A percentile compares a stretch with the other conserved stretches of the same genome.
Conservation (phyloP, 495 filamentous ascomycete genomes). For the Penicillium longicatenatum region DNA sequence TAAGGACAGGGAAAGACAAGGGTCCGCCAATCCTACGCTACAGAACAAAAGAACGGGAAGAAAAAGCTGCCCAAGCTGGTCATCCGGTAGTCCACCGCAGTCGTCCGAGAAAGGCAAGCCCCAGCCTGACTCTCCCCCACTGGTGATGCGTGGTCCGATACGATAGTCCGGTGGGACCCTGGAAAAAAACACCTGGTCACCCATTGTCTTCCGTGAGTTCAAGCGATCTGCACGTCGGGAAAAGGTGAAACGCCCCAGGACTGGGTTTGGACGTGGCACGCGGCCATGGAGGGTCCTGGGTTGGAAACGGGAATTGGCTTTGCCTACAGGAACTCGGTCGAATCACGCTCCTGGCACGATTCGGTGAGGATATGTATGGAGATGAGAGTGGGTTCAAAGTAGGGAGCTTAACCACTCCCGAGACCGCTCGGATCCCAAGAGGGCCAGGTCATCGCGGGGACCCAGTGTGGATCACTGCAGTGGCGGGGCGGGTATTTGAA, state of each 20-base stretch:
- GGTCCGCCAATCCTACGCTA: slow-evolving; percentile 1
- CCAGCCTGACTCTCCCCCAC: slow-evolving; percentile 12
- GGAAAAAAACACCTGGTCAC: neutral
- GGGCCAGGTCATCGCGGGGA: slow-evolving; percentile 47
- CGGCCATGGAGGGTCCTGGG: neutral
- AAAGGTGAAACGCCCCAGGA: slow-evolving; percentile 17
- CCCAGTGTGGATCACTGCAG: slow-evolving; percentile 6
- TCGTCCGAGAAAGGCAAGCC: slow-evolving; percentile 19
- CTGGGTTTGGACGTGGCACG: slow-evolving; percentile 1
- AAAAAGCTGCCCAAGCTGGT: slow-evolving; percentile 20
- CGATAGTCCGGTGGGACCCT: slow-evolving; percentile 9
- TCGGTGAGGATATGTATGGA: slow-evolving; percentile 25
- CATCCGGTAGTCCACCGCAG: slow-evolving; percentile 15
- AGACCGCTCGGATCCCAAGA: slow-evolving; percentile 3
- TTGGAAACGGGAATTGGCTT: slow-evolving; percentile 1
- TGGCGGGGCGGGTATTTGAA: slow-evolving; percentile 4
- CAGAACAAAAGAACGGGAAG: slow-evolving; percentile 1
- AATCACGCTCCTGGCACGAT: slow-evolving; percentile 19
- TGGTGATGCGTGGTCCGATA: slow-evolving; percentile 2
- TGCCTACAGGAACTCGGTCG: neutral
- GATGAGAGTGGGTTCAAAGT: slow-evolving; percentile 1
- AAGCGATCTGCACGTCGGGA: slow-evolving; percentile 22
- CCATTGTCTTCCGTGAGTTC: slow-evolving; percentile 1
- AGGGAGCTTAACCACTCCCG: slow-evolving; percentile 18
- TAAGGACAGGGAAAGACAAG: slow-evolving; percentile 5